Conservation (phyloP, 768 basidiomycete species). For the Mycena vitilis region DNA sequence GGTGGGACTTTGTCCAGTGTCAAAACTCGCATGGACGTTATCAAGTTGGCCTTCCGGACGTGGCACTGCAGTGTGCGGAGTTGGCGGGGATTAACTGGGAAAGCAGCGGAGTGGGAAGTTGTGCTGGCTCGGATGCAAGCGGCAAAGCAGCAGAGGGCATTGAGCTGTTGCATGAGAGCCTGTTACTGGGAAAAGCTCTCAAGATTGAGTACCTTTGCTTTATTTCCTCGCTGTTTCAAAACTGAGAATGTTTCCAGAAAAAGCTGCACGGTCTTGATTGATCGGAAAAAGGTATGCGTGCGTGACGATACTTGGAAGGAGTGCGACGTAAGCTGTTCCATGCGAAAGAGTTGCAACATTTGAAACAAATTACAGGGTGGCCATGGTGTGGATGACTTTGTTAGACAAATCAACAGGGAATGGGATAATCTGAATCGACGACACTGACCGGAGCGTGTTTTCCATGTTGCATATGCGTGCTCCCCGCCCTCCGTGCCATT, state of each 20-base stretch:
- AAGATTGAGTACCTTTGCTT: slow-evolving; percentile 64
- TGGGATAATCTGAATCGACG: slow-evolving; percentile 70
- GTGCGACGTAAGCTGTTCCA: slow-evolving; percentile 69
- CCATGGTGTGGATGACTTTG: slow-evolving; percentile 79
- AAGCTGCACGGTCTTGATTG: slow-evolving; percentile 91
- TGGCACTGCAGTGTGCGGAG: slow-evolving; percentile 74
- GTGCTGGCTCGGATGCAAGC: slow-evolving; percentile 72
- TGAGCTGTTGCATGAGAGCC: slow-evolving; percentile 71
- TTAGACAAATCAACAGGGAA: slow-evolving; percentile 79
- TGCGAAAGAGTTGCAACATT: neutral
- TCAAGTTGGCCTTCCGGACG: slow-evolving; percentile 72
- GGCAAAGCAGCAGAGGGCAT: slow-evolving; percentile 74
- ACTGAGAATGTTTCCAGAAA: slow-evolving; percentile 57
- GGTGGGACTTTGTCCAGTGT: slow-evolving; percentile 90
- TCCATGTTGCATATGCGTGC: neutral
- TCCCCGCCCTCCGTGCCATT: neutral
- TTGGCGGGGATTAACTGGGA: slow-evolving; percentile 78
- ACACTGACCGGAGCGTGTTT: slow-evolving; percentile 15
- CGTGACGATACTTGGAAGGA: slow-evolving; percentile 84
- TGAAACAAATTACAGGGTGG: slow-evolving; percentile 64
- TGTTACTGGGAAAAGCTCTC: slow-evolving; percentile 53
- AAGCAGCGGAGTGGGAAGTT: slow-evolving; percentile 62
- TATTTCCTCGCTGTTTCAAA: slow-evolving; percentile 1
- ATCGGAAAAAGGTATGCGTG: slow-evolving; percentile 73
- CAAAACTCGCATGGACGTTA: slow-evolving; percentile 75